phyloP scores from a whole-genome alignment of 140 eudicot genomes.

The Erigeron philadelphicus region DNA sequence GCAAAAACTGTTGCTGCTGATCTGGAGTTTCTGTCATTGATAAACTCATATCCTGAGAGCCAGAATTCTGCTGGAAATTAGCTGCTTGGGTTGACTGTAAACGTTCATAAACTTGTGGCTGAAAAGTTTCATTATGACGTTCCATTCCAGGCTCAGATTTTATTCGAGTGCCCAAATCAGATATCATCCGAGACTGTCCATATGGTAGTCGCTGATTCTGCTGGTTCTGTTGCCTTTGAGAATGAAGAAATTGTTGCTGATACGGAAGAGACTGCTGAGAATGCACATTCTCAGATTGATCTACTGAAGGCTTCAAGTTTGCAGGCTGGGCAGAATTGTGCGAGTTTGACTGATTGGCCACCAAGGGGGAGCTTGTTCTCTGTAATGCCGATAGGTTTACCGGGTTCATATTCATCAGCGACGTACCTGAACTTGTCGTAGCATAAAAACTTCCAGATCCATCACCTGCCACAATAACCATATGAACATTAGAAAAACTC shows the following conservation, averaged over 20 bases:
- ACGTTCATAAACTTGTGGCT: constrained; percentile 44
- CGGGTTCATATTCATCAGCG: constrained; percentile 36
- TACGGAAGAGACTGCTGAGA: constrained; percentile 49
- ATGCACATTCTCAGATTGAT: constrained; percentile 46
- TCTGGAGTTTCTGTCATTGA: constrained; percentile 39
- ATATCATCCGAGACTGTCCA: constrained; percentile 43
- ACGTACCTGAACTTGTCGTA: constrained; percentile 47
- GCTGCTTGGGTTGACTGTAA: constrained; percentile 38
- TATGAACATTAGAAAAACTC: constrained; percentile 4
- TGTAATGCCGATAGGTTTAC: constrained; percentile 40
- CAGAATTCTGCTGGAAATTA: constrained; percentile 22
- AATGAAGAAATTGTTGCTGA: constrained; percentile 48
- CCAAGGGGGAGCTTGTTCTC: constrained; percentile 36
- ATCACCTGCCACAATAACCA: constrained; percentile 46
- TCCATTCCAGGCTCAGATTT: constrained; percentile 45
- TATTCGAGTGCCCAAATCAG: constrained; percentile 39
- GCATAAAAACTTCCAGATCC: constrained; percentile 58
- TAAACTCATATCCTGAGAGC: constrained; percentile 38
- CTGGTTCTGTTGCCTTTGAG: constrained; percentile 52
- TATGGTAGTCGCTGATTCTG: constrained; percentile 40
- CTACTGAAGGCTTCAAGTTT: constrained; percentile 36
- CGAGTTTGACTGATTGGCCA: constrained; percentile 43
- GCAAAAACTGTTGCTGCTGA: constrained; percentile 33
- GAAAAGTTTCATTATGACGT: constrained; percentile 31
- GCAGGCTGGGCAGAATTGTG: constrained; percentile 39